These are phyloP conservation scores for Dryas integrifolia DNA, from an alignment of 331 rosid species.

Conservation along the genomic window DNA sequence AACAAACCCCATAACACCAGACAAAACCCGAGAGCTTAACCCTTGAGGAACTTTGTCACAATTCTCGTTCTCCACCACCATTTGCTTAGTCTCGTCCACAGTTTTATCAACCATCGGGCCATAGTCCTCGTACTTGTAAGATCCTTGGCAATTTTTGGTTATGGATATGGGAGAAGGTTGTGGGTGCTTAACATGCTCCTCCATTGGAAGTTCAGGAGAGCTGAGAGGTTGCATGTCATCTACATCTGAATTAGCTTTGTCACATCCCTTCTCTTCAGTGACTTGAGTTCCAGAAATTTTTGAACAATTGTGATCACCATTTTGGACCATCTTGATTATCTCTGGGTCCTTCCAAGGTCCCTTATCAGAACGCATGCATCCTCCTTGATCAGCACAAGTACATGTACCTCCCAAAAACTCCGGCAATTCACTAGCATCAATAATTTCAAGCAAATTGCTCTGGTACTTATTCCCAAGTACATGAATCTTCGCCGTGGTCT, in stretches of 20 bases:
- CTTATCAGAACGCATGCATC: slow-evolving; percentile 15
- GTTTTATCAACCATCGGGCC: slow-evolving; percentile 4
- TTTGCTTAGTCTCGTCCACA: background rate
- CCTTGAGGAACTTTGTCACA: background rate
- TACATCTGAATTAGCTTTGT: background rate
- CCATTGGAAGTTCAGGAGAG: background rate
- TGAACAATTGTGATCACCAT: slow-evolving; percentile 11
- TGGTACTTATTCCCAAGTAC: slow-evolving; percentile 10
- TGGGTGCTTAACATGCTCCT: background rate
- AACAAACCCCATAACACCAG: slow-evolving; percentile 1
- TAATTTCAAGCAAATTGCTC: slow-evolving; percentile 6
- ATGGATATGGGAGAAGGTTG: background rate
- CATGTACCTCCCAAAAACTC: slow-evolving; percentile 12
- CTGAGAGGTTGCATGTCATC: too few species aligned
- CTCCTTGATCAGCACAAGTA: slow-evolving; percentile 18
- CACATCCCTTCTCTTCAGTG: slow-evolving; percentile 4
- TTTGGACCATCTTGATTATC: slow-evolving; percentile 1
- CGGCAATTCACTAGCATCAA: slow-evolving; percentile 17
- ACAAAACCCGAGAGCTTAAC: background rate
- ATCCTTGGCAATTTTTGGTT: background rate
- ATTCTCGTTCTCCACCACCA: background rate
- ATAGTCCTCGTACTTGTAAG: slow-evolving; percentile 1
- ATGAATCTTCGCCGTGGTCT: slow-evolving; percentile 6
- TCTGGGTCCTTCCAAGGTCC: slow-evolving; percentile 12
- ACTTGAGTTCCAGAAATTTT: background rate